A percentile compares a stretch with the other conserved stretches of the same genome.
phyloP scores from a whole-genome alignment of 1,284 basidiomycete genomes.

The Stygiomarasmius scandens region DNA sequence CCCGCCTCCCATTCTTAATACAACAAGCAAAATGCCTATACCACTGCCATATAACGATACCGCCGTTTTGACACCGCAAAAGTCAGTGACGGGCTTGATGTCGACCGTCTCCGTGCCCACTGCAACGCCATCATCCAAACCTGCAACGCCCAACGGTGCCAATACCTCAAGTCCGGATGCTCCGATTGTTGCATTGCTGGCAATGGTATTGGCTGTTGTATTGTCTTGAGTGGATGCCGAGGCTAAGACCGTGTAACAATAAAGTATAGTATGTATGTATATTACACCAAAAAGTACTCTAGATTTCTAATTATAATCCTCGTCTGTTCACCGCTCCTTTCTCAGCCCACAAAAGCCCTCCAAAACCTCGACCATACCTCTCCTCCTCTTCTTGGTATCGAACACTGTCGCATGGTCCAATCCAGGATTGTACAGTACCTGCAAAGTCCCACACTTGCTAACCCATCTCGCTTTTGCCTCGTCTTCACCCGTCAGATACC shows the following conservation, averaged over 20 bases:
- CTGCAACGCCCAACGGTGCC: no score
- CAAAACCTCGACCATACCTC: constrained; percentile 43
- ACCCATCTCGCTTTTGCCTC: constrained; percentile 36
- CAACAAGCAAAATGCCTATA: neutral
- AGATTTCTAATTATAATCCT: no score
- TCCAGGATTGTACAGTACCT: constrained; percentile 53
- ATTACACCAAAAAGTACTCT: no score
- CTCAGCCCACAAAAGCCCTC: constrained; percentile 29
- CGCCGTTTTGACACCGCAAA: neutral
- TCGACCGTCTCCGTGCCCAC: neutral
- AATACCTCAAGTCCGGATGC: neutral
- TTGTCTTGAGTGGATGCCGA: neutral
- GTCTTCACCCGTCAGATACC: constrained; percentile 53
- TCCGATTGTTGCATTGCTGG: neutral
- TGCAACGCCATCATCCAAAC: neutral
- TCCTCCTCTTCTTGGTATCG: constrained; percentile 39
- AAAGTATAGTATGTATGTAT: no score
- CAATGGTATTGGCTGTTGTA: neutral
- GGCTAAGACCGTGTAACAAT: no score
- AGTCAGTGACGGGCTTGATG: neutral
- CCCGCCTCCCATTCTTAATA: neutral
- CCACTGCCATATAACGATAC: neutral
- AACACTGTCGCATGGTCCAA: constrained; percentile 64
- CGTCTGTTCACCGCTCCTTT: no score
- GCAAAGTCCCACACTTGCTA: constrained; percentile 21